Base-by-base conservation (phyloP, 1,284 basidiomycete species). In the Chondrostereum purpureum region DNA sequence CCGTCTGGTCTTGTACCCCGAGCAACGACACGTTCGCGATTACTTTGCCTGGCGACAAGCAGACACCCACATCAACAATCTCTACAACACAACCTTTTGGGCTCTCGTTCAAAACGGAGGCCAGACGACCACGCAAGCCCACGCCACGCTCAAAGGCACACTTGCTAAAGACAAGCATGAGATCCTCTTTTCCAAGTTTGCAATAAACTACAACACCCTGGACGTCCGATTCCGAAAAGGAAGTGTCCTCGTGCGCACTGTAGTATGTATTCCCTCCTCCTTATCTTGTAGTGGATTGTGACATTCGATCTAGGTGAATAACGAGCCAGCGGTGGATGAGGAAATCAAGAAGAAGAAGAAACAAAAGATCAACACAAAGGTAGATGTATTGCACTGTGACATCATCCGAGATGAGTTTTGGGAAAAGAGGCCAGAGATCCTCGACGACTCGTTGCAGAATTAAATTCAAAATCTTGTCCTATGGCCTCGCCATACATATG, bases 41-140 rank as follows among this genome's bases (percentile, higher is more conserved):
- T 99, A 99, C 61, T 96, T 98, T 62, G 68, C 88, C 0, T 99
- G 95, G 94, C 70, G 95, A 52, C 95, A 97, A 61, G 89, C 86
- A 0, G 95, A 98, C 63, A 95, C 96, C 0, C 96, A 99, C 62
- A 90, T 99, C 63, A 99, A 99, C 64, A 99, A 98, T 60, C 70
- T 99, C 17, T 95, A 99, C 70, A 99, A 99, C 58, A 98, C 96
- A 0, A 72, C 73, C 0, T 99, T 98, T 62, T 99, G 95, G 96
- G 88, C 93, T 0, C 73, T 99, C 6, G 82, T 98, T 0, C 80
- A 88, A 35, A 73, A 86, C 55, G 88, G 83, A 5, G 86, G 83
- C 0, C 68, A 85, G 58, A 84, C 80, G 0, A 83, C 87, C 1
- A 74, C 80, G 3, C 78, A 96, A 53, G 94, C 94, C 0, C 91